phyloP scores from a whole-genome alignment of 192 early-diverging fungal genomes.

The Backusella tuberculispora region DNA sequence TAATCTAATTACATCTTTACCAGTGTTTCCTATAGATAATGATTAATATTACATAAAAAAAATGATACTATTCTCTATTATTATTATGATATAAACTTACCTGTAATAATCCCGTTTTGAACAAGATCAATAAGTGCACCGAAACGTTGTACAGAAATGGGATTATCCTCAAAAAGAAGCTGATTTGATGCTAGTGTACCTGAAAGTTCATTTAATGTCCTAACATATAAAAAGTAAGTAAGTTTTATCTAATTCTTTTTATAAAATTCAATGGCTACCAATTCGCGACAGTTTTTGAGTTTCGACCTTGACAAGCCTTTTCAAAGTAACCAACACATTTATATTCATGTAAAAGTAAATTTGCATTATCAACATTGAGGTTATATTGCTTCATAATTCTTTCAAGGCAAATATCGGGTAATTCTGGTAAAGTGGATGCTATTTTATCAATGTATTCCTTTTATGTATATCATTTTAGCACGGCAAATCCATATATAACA shows the following conservation, averaged over 20 bases:
- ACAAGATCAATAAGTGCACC: slow-evolving; percentile 68
- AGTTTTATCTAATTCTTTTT: not conserved
- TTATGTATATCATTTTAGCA: not conserved
- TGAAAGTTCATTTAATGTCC: slow-evolving; percentile 65
- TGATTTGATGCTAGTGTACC: slow-evolving; percentile 53
- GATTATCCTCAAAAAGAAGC: slow-evolving; percentile 48
- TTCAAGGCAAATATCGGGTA: slow-evolving; percentile 64
- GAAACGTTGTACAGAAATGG: slow-evolving; percentile 60
- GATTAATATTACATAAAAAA: slow-evolving; percentile 18
- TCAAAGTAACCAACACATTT: slow-evolving; percentile 82
- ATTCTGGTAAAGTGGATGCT: slow-evolving; percentile 63
- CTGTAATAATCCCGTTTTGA: slow-evolving; percentile 58
- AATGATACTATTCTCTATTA: not conserved
- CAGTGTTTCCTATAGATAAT: slow-evolving; percentile 47
- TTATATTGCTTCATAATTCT: slow-evolving; percentile 65
- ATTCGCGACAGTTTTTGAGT: slow-evolving; percentile 50
- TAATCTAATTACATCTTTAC: slow-evolving; percentile 68
- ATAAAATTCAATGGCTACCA: slow-evolving; percentile 40
- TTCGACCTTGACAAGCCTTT: slow-evolving; percentile 45
- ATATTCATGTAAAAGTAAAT: slow-evolving; percentile 70
- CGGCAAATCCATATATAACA: not conserved
- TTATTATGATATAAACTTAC: slow-evolving; percentile 24
- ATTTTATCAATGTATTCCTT: slow-evolving; percentile 53
- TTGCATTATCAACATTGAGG: slow-evolving; percentile 59
- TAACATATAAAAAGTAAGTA: slow-evolving; percentile 36